These are phyloP conservation scores for Coemansia sp. DNA, from an alignment of 192 early-diverging fungal species.

Conservation along the genomic window DNA sequence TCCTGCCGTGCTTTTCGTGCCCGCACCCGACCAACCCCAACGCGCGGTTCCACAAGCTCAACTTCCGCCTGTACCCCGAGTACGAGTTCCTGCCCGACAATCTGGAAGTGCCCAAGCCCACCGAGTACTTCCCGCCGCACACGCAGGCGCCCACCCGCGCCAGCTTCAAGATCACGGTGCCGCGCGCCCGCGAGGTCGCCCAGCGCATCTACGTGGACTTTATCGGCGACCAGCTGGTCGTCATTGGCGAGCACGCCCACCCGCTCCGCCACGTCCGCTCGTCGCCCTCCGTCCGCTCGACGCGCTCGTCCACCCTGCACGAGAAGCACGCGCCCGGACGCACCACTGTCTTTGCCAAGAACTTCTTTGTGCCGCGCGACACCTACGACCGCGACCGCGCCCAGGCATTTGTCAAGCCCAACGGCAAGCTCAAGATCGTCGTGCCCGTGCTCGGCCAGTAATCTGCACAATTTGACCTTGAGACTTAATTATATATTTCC, in stretches of 20 bases:
- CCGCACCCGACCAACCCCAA: slow-evolving; percentile 48
- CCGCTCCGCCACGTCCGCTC: slow-evolving; percentile 3
- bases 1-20: slow-evolving; percentile 46
- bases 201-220: slow-evolving; percentile 51
- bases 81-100: slow-evolving; percentile 50
- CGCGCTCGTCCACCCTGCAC: slow-evolving; percentile 24
- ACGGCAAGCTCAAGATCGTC: slow-evolving; percentile 51
- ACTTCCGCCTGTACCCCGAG: slow-evolving; percentile 48
- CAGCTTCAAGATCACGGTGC: slow-evolving; percentile 34
- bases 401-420: slow-evolving; percentile 50
- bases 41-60: slow-evolving; percentile 39
- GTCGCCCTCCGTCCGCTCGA: slow-evolving; percentile 22
- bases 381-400: slow-evolving; percentile 50
- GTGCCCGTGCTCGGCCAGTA: slow-evolving; percentile 30
- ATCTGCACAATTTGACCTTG: no score
- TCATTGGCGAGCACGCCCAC: slow-evolving; percentile 43
- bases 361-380: slow-evolving; percentile 51
- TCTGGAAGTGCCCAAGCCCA: slow-evolving; percentile 22
- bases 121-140: slow-evolving; percentile 47
- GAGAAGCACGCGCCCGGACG: neutral
- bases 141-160: slow-evolving; percentile 33
- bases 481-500: no score
- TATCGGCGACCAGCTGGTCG: slow-evolving; percentile 47
- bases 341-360: slow-evolving; percentile 36
- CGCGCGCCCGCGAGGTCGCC: slow-evolving; percentile 22